Percentiles rank a stretch among this genome's conserved stretches.
These are phyloP conservation scores for Tylopilus orsonianus DNA, from an alignment of 1,284 basidiomycete genomes.

Conservation along the genomic window DNA sequence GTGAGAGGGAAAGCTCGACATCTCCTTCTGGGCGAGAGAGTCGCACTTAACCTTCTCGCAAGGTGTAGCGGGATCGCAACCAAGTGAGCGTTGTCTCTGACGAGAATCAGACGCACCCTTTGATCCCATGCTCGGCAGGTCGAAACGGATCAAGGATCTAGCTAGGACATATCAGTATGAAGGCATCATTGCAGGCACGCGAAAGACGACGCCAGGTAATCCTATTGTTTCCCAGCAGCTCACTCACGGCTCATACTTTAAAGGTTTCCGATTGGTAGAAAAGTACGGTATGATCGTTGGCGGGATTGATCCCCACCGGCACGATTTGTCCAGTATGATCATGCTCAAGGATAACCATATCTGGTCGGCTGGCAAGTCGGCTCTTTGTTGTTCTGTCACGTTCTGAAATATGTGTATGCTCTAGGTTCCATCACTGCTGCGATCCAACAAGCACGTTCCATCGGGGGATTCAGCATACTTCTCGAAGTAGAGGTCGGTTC, in stretches of 20 bases:
- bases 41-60: constrained; percentile 92
- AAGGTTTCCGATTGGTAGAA: constrained; percentile 93
- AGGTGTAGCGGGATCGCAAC: constrained; percentile 97
- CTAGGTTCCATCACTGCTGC: constrained; percentile 89
- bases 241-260: constrained; percentile 2
- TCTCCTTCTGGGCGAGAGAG: constrained; percentile 91
- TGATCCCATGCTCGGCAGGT: constrained; percentile 50
- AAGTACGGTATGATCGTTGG: constrained; percentile 99
- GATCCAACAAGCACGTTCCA: constrained; percentile 80
- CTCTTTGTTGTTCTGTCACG: background rate
- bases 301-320: constrained; percentile 94
- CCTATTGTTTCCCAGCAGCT: constrained; percentile 3
- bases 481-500: constrained; percentile 95
- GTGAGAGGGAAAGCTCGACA: constrained; percentile 88
- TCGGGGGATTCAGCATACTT: constrained; percentile 90
- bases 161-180: constrained; percentile 80
- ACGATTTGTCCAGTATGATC: constrained; percentile 97
- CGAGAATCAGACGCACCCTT: too few species aligned
- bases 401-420: constrained; percentile 1
- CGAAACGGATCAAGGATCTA: constrained; percentile 77
- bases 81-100: constrained; percentile 52
- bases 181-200: constrained; percentile 91
- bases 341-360: constrained; percentile 99
- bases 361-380: constrained; percentile 82
- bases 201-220: constrained; percentile 95